Conservation (phyloP, 768 basidiomycete species). For the Lentinus brumalis region DNA sequence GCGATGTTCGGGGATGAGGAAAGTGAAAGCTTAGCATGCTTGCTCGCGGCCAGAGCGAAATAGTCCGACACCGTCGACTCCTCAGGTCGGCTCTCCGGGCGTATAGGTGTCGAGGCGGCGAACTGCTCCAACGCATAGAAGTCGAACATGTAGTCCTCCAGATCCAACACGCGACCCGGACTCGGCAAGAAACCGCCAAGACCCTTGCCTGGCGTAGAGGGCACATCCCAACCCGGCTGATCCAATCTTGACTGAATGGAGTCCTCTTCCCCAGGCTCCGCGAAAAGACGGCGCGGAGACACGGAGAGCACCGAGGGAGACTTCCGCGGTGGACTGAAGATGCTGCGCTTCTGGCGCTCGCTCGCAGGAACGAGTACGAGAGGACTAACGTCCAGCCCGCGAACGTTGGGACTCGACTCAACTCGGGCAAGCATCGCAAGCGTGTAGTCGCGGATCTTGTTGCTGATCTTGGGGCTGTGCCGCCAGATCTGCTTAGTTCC, state of each 20-base stretch:
- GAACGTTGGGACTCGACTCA: constrained; percentile 41
- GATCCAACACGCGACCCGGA: constrained; percentile 13
- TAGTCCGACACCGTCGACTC: neutral
- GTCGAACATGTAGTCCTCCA: constrained; percentile 18
- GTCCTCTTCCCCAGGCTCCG: neutral
- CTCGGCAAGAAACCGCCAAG: constrained; percentile 23
- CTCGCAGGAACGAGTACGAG: constrained; percentile 31
- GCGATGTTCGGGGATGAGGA: neutral
- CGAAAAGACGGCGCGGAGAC: neutral
- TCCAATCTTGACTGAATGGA: constrained; percentile 2
- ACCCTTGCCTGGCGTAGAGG: constrained; percentile 12
- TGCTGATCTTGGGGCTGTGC: constrained; percentile 53
- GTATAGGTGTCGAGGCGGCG: too few species aligned
- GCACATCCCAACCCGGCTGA: neutral
- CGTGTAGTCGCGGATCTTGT: constrained; percentile 56
- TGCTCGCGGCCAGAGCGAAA: neutral
- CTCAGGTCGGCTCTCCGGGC: too few species aligned
- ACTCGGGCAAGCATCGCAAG: constrained; percentile 64
- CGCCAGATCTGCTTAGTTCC: constrained; percentile 85
- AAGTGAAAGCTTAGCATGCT: neutral
- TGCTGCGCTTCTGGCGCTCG: constrained; percentile 39
- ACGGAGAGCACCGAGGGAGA: neutral
- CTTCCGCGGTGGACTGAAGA: constrained; percentile 38
- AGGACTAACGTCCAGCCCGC: constrained; percentile 38
- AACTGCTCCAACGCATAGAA: neutral